phyloP scores from a whole-genome alignment of 208 protist species.

The Leishmania amazonensis region DNA sequence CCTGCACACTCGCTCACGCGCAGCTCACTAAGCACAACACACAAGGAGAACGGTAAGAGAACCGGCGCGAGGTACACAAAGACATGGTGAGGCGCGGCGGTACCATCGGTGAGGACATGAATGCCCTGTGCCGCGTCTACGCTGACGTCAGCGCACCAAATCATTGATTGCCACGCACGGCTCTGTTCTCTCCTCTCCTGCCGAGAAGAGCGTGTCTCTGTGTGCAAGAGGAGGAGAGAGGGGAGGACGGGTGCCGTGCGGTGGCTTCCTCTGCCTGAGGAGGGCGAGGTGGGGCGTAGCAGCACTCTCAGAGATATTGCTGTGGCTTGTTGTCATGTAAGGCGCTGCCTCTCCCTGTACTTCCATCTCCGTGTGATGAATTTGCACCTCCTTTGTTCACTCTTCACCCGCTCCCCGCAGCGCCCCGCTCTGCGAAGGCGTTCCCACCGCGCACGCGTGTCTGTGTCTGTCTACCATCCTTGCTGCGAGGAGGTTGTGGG shows the following conservation, averaged over 20 bases:
- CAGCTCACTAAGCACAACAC: neutral
- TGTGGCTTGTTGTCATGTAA: neutral
- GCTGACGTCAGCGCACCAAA: neutral
- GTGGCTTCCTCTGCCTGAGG: neutral
- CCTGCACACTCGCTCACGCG: neutral
- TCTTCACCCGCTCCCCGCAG: neutral
- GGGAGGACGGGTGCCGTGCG: neutral
- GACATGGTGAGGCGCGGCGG: too few species aligned
- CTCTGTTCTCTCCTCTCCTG: neutral
- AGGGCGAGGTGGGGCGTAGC: neutral
- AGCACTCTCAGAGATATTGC: neutral
- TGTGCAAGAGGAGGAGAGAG: neutral
- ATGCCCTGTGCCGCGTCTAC: neutral
- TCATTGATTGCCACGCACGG: neutral
- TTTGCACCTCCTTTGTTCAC: neutral
- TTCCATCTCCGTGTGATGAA: neutral
- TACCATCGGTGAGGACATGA: neutral
- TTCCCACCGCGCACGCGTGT: neutral
- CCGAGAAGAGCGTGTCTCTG: neutral
- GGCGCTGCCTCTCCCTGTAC: neutral
- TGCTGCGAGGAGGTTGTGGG: neutral
- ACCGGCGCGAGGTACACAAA: neutral
- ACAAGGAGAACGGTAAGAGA: neutral
- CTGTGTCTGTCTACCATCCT: neutral
- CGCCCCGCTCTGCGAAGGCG: neutral